Percentiles rank a stretch among this genome's conserved stretches.
Conservation (phyloP, 2,329 filamentous ascomycete genomes). For the Fusarium coicis region DNA sequence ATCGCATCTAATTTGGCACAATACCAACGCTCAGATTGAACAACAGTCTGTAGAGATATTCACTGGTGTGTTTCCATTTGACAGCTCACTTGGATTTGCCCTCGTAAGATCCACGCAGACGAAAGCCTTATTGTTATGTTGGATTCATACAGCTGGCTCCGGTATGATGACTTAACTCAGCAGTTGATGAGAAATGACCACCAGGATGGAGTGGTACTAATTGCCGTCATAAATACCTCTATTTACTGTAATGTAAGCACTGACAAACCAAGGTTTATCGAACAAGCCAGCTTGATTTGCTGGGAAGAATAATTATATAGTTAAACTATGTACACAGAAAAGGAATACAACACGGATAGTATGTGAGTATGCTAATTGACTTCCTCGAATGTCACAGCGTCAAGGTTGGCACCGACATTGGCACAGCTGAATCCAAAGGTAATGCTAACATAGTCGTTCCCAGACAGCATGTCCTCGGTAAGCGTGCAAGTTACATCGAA, state of each 20-base stretch:
- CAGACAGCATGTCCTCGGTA: not conserved
- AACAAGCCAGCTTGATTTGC: no score
- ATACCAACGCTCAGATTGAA: no score
- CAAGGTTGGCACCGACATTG: not conserved
- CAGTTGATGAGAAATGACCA: not conserved
- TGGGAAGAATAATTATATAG: not conserved
- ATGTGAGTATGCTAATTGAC: not conserved
- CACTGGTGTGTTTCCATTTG: not conserved
- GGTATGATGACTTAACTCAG: no score
- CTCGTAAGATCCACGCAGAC: not conserved
- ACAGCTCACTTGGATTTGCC: not conserved
- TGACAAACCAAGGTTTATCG: no score
- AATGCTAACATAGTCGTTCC: not conserved
- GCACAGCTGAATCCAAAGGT: not conserved
- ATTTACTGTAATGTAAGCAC: not conserved
- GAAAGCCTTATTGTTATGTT: not conserved
- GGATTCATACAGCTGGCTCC: not conserved
- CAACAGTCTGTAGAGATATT: no score
- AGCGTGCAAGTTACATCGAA: not conserved
- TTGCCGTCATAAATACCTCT: not conserved
- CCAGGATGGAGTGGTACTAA: no score
- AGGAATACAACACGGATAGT: not conserved
- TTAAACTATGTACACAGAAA: not conserved
- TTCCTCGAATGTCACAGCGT: not conserved
- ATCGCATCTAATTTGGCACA: no score